Base-by-base conservation (phyloP, 2,329 filamentous ascomycete species). In the Exophiala aquamarina region DNA sequence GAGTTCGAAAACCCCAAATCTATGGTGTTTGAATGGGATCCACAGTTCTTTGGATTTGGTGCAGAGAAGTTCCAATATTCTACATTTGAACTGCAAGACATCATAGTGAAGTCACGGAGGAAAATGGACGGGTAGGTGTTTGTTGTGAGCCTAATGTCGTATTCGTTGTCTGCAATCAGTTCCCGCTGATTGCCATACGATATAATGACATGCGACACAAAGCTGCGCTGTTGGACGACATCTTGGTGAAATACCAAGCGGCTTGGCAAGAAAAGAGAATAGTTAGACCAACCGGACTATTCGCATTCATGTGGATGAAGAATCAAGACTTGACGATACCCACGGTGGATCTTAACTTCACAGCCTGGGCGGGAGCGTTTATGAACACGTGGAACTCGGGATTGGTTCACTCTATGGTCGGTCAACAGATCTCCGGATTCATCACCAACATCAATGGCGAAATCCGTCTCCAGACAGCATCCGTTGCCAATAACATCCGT, bases 71-170 rank as follows among this genome's bases (percentile, higher is more conserved):
- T 66, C 49, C 38, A 20, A 1, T 73, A 72, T 47, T 55, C 57
- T 15, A 61, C 54, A 4, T 46, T 53, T 60, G 49, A 48, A 15
- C 53, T 73, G 36, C 68, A 73, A 49, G 43, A 56, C 11, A 63
- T 59, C 15, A 66, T 70, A 21, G 39, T 68, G 41, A 49, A n/a
- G 60, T 68, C 49, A 71, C 72, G 67, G 68, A 70, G 49, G 41
- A 56, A 11, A 63, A 66, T 36, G 57, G 55, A 0, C 73, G 68
- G 68, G 51, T 70, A 2, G 68, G 70, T 0, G 69, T 68, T 1
- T 73, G 69, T 38, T 73, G 70, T 47, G 70, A 72, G 56, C 70
- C 69, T 2, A 73, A 72, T 54, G 45, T 47, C 9, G 42, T 55
- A 13, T 55, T 55, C 38, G 48, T 56, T 52, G 63, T 70, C 37